phyloP scores from a whole-genome alignment of 768 basidiomycete genomes.

The Amanita rubescens region DNA sequence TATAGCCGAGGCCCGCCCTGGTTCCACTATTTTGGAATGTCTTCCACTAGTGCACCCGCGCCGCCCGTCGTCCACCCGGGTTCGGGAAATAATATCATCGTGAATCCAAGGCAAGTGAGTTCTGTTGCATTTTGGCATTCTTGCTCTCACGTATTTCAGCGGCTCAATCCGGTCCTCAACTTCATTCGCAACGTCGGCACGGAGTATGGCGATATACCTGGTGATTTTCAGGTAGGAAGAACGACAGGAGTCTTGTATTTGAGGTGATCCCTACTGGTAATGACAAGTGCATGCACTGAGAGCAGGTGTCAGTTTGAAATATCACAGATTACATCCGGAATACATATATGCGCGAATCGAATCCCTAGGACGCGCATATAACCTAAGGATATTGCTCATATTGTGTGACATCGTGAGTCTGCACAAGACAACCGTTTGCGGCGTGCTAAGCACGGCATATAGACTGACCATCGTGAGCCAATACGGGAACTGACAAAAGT shows the following conservation, averaged over 20 bases:
- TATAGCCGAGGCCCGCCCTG: background rate
- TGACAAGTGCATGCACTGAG: background rate
- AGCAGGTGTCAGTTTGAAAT: slow-evolving; percentile 59
- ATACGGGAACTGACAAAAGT: slow-evolving; percentile 92
- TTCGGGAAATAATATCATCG: slow-evolving; percentile 54
- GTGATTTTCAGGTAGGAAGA: slow-evolving; percentile 93
- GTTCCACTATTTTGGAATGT: slow-evolving; percentile 14
- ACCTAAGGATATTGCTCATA: slow-evolving; percentile 77
- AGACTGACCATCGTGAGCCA: slow-evolving; percentile 88
- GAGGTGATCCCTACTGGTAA: slow-evolving; percentile 41
- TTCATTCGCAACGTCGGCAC: slow-evolving; percentile 83
- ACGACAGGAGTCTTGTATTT: slow-evolving; percentile 91
- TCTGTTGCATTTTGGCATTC: background rate
- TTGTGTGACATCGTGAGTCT: slow-evolving; percentile 83
- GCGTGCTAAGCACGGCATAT: background rate
- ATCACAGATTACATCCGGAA: slow-evolving; percentile 95
- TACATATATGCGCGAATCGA: slow-evolving; percentile 91
- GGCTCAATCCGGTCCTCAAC: slow-evolving; percentile 85
- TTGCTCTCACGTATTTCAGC: slow-evolving; percentile 34
- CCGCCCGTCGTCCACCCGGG: slow-evolving; percentile 63
- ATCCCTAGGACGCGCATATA: slow-evolving; percentile 75
- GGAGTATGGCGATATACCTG: slow-evolving; percentile 90
- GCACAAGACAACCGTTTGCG: background rate
- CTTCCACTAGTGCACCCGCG: slow-evolving; percentile 15
- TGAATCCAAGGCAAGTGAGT: slow-evolving; percentile 53